Conservation (phyloP, 352 stramenopile genomes). For the Pythium sp. region DNA sequence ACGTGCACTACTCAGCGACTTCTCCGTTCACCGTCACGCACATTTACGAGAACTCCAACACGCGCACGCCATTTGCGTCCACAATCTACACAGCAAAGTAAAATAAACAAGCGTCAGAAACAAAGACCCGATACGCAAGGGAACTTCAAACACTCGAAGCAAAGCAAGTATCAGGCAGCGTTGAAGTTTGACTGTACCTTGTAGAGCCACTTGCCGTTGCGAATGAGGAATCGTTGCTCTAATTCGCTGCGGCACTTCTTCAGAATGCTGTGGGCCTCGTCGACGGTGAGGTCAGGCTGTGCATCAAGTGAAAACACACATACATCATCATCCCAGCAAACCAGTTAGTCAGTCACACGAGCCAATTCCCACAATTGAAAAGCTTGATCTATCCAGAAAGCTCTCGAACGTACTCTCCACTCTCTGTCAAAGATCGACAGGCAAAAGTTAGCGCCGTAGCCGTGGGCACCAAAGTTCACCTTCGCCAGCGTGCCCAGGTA, state of each 20-base stretch:
- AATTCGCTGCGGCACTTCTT: slow-evolving; percentile 81
- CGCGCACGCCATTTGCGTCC: slow-evolving; percentile 20
- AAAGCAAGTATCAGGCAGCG: not conserved
- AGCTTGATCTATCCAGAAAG: not conserved
- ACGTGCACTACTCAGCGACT: not conserved
- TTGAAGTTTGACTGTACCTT: slow-evolving; percentile 29
- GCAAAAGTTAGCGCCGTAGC: slow-evolving; percentile 83
- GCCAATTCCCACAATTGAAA: not conserved
- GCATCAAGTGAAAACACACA: not conserved
- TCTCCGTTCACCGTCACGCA: not conserved
- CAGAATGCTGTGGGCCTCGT: slow-evolving; percentile 69
- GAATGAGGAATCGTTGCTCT: slow-evolving; percentile 83
- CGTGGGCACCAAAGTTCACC: slow-evolving; percentile 85
- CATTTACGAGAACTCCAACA: slow-evolving; percentile 22
- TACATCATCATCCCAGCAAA: not conserved
- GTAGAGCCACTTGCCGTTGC: slow-evolving; percentile 86
- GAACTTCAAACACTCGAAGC: not conserved
- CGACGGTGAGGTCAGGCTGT: slow-evolving; percentile 73
- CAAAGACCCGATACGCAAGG: not conserved
- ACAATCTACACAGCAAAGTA: slow-evolving; percentile 13
- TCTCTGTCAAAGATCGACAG: slow-evolving; percentile 87
- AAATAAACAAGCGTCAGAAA: not conserved
- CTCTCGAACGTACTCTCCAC: slow-evolving; percentile 55
- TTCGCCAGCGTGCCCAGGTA: slow-evolving; percentile 85
- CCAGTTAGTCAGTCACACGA: not conserved